A percentile compares a stretch with the other conserved stretches of the same genome.
Evolutionary conservation across 148 eudicot genomes (phyloP).

Genomic region (Vaccinium corymbosum): DNA sequence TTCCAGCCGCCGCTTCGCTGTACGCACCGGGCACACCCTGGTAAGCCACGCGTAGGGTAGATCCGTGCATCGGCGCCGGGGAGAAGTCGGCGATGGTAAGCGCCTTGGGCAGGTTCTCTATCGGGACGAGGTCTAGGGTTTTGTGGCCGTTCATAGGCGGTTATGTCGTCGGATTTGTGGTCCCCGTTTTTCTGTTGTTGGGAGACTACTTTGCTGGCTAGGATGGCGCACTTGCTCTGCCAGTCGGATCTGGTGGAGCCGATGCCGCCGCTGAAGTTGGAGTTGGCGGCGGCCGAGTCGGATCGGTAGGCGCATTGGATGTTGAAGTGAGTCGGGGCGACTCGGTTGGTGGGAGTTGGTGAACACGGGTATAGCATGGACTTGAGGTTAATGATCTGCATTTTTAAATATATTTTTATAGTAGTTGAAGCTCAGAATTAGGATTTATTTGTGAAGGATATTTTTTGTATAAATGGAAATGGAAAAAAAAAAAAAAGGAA

Average conservation of each 20-base stretch:
- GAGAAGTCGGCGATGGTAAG: slow-evolving; percentile 55
- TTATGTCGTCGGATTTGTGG: slow-evolving; percentile 15
- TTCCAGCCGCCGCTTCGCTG: slow-evolving; percentile 87
- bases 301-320: slow-evolving; percentile 32
- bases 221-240: slow-evolving; percentile 77
- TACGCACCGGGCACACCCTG: slow-evolving; percentile 97
- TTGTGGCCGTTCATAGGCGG: slow-evolving; percentile 61
- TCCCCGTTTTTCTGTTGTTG: slow-evolving; percentile 32
- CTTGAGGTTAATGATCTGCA: slow-evolving; percentile 40
- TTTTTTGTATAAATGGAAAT: background rate
- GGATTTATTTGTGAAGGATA: no score
- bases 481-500: no score
- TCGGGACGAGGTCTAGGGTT: slow-evolving; percentile 55
- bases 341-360: slow-evolving; percentile 17
- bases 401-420: slow-evolving; percentile 13
- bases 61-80: slow-evolving; percentile 82
- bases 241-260: slow-evolving; percentile 59
- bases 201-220: slow-evolving; percentile 57
- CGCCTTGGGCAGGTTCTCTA: slow-evolving; percentile 25
- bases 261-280: slow-evolving; percentile 24
- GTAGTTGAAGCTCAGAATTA: no score
- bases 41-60: slow-evolving; percentile 72
- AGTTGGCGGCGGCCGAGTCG: slow-evolving; percentile 27
- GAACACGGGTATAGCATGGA: slow-evolving; percentile 14
- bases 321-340: slow-evolving; percentile 27